Base-by-base conservation (phyloP, 345 rosid species). In the Arabidopsis suecica region DNA sequence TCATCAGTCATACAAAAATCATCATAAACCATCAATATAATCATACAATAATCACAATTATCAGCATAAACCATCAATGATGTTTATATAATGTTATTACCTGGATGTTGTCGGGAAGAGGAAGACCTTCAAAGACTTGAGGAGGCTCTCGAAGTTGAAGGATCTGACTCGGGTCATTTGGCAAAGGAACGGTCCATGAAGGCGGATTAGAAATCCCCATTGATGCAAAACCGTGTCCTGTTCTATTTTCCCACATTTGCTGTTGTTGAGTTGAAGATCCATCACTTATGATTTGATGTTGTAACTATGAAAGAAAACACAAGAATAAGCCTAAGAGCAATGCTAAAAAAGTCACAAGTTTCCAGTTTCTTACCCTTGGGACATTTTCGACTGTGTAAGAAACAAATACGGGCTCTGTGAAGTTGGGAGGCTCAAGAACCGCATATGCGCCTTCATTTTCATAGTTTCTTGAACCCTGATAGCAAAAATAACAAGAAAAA, bases 401-500 rank as follows among this genome's bases (percentile, higher is more conserved):
- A 28, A 80, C 75, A 60, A 82, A 82, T 60, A 53, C 62, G 6
- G 85, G 84, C 59, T 81, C 72, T 68, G 74, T 41, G 69, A 75
- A 80, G 55, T 66, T 66, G 18, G 82, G 80, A 75, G 87, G 73
- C 72, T 80, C 84, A 74, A 82, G 66, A 28, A 82, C 78, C 60
- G 79, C 87, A 65, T 71, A 82, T 23, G 87, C 82, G 1, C 85
- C 85, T 60, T 75, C 79, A 6, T 80, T 82, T 48, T 76, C 73
- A 51, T 77, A 77, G 65, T 55, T 78, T 55, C 80, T 76, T 33
- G 77, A 74, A 61, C 77, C 71, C 87, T 82, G 60, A 63, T 58
- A 60, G 38, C 11, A 38, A 44, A 11, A 56, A 36, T 3, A 49
- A 4, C 47, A 73, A 56, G 4, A 41, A 44, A 33, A 71, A 61